Base-by-base conservation (phyloP, 495 filamentous ascomycete genomes). In the Pyrenula aspistea region DNA sequence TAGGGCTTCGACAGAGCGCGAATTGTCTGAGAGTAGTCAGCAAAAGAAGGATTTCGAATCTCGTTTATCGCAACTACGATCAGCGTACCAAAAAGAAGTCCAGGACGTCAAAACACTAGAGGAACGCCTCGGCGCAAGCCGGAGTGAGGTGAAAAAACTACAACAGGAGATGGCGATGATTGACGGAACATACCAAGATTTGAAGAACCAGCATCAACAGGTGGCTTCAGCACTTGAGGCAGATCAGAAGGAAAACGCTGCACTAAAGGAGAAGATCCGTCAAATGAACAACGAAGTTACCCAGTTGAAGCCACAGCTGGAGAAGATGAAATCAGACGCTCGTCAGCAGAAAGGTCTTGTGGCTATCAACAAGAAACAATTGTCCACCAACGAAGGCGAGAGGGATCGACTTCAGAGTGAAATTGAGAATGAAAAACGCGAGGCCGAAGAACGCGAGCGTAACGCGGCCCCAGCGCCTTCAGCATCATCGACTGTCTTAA, bases 281-380 rank as follows among this genome's bases (percentile, higher is more conserved):
- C 73, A 82, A 24, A 76, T 89, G 15, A 97, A 95, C 67, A 77
- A 79, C 10, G 88, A 92, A 63, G 86, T 95, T 60, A 75, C 79
- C 25, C 83, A 87, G 70, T 73, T 97, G 25, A 90, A 88, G 68
- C 91, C 89, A 8, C 83, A 90, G 53, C 77, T 97, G 53, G 93
- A 98, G 61, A 95, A 95, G 72, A 75, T 94, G 55, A 85, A 88
- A 65, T 86, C 83, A 11, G 88, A 93, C 60, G 88, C 91, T 47
- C 83, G 93, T 21, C 93, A 96, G 65, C 90, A 96, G 71, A 96
- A 94, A 69, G 93, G 93, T 10, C 71, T 96, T 49, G 93, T 94
- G 50, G 89, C 94, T 2, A 97, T 98, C 70, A 95, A 94, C 73
- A 96, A 94, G 73, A 97, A 98, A 72, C 93, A 98, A 71, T 76